Conservation (phyloP, 352 stramenopile species). For the Globisporangium polare region DNA sequence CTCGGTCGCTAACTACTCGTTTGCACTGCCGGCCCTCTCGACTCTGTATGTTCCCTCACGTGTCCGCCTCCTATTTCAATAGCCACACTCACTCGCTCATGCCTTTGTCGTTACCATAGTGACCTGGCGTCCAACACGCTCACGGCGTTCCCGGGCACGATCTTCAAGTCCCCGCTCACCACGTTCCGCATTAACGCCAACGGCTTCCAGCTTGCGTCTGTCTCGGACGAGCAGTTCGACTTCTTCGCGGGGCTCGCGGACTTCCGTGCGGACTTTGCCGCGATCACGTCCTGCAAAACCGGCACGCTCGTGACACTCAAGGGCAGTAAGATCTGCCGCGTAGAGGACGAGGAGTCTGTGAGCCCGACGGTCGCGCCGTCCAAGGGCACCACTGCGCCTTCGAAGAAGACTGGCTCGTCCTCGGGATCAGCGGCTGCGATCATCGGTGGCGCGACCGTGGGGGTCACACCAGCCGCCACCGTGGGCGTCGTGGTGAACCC, state of each 20-base stretch:
- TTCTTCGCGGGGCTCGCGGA: conserved; percentile 60
- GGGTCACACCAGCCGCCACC: conserved; percentile 14
- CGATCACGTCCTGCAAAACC: conserved; percentile 38
- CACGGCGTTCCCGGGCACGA: conserved; percentile 33
- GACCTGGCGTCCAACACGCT: conserved; percentile 56
- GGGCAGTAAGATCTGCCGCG: conserved; percentile 47
- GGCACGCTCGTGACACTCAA: conserved; percentile 56
- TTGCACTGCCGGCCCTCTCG: conserved; percentile 30
- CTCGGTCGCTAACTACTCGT: conserved; percentile 29
- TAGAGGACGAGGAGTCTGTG: conserved; percentile 29
- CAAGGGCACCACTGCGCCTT: conserved; percentile 21
- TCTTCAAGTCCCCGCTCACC: conserved; percentile 49
- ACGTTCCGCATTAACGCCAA: conserved; percentile 46
- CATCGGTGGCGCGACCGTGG: background rate
- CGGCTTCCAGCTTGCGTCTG: conserved; percentile 45
- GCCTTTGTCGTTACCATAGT: conserved; percentile 12
- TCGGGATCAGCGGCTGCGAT: conserved; percentile 1
- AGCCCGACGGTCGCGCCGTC: conserved; percentile 21
- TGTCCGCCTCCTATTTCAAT: background rate
- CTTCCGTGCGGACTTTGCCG: conserved; percentile 48
- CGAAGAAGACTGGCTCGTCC: background rate
- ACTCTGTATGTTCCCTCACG: conserved; percentile 31
- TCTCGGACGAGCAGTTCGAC: conserved; percentile 56
- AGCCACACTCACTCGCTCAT: background rate
- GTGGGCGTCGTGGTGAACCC: conserved; percentile 34